Base-by-base conservation (phyloP, 2,329 filamentous ascomycete species). In the Diaporthe ampelina region DNA sequence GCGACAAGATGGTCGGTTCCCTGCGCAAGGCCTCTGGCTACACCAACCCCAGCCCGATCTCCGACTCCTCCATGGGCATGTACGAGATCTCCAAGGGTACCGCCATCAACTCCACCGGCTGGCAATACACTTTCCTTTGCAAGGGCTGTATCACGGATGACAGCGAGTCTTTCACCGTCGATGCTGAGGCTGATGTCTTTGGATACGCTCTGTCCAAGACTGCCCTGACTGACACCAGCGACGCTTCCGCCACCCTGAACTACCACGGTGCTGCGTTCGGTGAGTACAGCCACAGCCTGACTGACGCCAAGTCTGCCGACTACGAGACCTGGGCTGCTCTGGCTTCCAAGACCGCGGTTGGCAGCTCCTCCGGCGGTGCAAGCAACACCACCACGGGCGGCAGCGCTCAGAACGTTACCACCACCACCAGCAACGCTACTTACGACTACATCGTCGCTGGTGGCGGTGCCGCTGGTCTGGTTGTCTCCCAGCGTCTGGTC, bases 61-160 rank as follows among this genome's bases (percentile, higher is more conserved):
- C 81, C 9, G 82, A 81, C 24, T 78, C 68, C 9, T 63, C 80
- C 56, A 80, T 82, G 52, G 77, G 85, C 35, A 77, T 79, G n/a
- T 82, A 85, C n/a, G 72, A 74, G 72, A 88, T 88, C 76, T 78
- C 83, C 24, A 84, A 84, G 21, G 86, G 86, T 10, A 87, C 85
- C 19, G 86, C 84, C 73, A 78, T 85, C 74, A 88, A 88, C 80
- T 80, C 78, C 69, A 88, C 86, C 3, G 84, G 87, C 78, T 84
- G 84, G 79, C 83, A 83, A 9, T 86, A 85, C 77, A 88, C 87
- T 13, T 89, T 88, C 80, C 80, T 88, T 56, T 89, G 87, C 80
- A 78, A 79, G 67, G 80, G 81, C 59, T 86, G 84, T 76, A 78
- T 84, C 69, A 80, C 78, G 13, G 76, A 76, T 6, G 81, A 82